Conservation (phyloP, 306 rosid genomes). For the Cucurbita moschata region DNA sequence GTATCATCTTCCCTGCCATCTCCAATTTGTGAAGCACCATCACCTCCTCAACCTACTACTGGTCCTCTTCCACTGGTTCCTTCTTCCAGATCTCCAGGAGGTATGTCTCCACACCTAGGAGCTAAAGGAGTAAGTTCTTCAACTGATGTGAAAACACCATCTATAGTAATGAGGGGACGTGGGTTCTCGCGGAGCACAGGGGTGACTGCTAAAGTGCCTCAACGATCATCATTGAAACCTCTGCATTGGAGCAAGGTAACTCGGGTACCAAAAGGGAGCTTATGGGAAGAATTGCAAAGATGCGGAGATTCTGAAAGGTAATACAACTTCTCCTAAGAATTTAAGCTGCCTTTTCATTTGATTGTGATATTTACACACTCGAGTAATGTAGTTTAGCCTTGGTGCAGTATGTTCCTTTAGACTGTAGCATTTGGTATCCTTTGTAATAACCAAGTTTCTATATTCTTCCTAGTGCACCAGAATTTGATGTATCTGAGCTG, state of each 20-base stretch:
- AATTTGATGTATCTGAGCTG: conserved; percentile 88
- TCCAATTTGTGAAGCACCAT: conserved; percentile 10
- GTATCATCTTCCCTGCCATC: conserved; percentile 47
- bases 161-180: conserved; percentile 58
- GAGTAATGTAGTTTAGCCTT: background rate
- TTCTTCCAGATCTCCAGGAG: conserved; percentile 43
- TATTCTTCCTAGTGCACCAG: conserved; percentile 61
- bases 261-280: conserved; percentile 85
- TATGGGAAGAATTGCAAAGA: conserved; percentile 96
- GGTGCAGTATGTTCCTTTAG: background rate
- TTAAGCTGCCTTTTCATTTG: background rate
- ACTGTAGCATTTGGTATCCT: background rate
- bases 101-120: conserved; percentile 44
- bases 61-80: conserved; percentile 34
- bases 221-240: conserved; percentile 75
- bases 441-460: background rate
- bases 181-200: conserved; percentile 56
- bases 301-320: conserved; percentile 76
- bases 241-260: conserved; percentile 94
- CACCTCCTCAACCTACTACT: conserved; percentile 22
- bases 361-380: background rate
- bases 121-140: conserved; percentile 38
- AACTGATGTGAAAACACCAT: conserved; percentile 27
- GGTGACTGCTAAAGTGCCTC: conserved; percentile 30
- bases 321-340: conserved; percentile 8